Percentiles rank a stretch among this genome's conserved stretches.
These are phyloP conservation scores for Lipomyces chichibuensis DNA, from an alignment of 805 yeast species.

Conservation along the genomic window DNA sequence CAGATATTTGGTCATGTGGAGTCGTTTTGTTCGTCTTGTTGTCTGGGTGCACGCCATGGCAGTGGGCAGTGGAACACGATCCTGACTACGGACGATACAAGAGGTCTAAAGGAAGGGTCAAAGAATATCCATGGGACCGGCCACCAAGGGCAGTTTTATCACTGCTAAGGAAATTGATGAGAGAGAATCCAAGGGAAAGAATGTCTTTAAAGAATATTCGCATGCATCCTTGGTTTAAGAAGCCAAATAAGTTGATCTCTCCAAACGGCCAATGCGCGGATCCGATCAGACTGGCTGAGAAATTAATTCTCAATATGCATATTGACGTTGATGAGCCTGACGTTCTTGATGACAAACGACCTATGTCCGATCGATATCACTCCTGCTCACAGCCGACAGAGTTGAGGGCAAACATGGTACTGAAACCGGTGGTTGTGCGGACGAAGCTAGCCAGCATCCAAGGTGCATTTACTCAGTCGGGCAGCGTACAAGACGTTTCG, in stretches of 20 bases:
- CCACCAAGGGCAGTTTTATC: slow-evolving; percentile 56
- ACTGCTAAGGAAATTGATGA: slow-evolving; percentile 56
- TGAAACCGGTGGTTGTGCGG: slow-evolving; percentile 4
- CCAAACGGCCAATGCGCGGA: slow-evolving; percentile 57
- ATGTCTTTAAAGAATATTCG: slow-evolving; percentile 49
- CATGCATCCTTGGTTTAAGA: slow-evolving; percentile 60
- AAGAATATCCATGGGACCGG: slow-evolving; percentile 57
- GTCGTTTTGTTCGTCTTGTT: slow-evolving; percentile 62
- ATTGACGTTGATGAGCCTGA: slow-evolving; percentile 45
- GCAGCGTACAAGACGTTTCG: slow-evolving; percentile 36
- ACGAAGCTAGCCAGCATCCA: background rate
- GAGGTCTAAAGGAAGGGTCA: slow-evolving; percentile 51
- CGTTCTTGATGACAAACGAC: background rate
- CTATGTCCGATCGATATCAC: slow-evolving; percentile 1
- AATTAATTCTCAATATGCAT: slow-evolving; percentile 55
- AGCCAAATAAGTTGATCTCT: slow-evolving; percentile 51
- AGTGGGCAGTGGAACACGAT: slow-evolving; percentile 60
- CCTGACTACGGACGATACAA: slow-evolving; percentile 51
- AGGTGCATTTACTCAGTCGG: slow-evolving; percentile 3
- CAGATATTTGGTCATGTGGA: slow-evolving; percentile 65
- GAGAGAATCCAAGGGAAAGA: slow-evolving; percentile 54
- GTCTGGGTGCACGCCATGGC: slow-evolving; percentile 75
- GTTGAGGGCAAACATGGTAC: slow-evolving; percentile 5
- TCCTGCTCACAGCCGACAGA: slow-evolving; percentile 29
- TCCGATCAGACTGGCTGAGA: slow-evolving; percentile 55